Conservation (phyloP, 2,329 filamentous ascomycete species). For the Xylaria multiplex region DNA sequence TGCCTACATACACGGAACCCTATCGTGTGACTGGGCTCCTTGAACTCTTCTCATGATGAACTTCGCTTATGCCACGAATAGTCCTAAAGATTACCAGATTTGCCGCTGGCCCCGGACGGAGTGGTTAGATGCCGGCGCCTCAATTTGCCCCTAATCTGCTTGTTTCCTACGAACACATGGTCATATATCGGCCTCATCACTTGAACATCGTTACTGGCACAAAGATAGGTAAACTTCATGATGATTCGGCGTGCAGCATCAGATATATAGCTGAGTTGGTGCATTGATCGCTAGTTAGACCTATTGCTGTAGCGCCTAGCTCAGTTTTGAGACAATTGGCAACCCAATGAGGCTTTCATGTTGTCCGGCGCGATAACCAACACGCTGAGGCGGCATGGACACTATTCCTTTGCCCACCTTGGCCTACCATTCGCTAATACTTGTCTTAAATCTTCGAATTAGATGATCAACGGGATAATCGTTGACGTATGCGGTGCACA, state of each 20-base stretch:
- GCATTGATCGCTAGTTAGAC: neutral
- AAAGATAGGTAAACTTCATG: slow-evolving; percentile 20
- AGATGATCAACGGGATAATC: neutral
- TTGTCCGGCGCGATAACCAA: neutral
- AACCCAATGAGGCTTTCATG: neutral
- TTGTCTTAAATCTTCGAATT: neutral
- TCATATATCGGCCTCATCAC: neutral
- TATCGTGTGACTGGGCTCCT: slow-evolving; percentile 31
- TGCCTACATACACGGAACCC: slow-evolving; percentile 37
- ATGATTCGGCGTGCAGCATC: slow-evolving; percentile 27
- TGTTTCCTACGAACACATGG: neutral
- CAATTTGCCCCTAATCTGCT: slow-evolving; percentile 5
- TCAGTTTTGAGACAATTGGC: slow-evolving; percentile 11
- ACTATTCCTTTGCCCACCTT: neutral
- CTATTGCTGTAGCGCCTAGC: slow-evolving; percentile 4
- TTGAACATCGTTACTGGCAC: neutral
- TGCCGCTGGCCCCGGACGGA: slow-evolving; percentile 2
- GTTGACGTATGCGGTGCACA: neutral
- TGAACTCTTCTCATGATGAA: slow-evolving; percentile 10
- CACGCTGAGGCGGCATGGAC: neutral
- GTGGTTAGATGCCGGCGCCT: slow-evolving; percentile 24
- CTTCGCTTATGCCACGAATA: slow-evolving; percentile 16
- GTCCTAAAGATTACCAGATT: neutral
- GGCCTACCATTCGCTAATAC: neutral
- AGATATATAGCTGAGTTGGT: slow-evolving; percentile 6